phyloP scores from a whole-genome alignment of 768 basidiomycete genomes.

The Lepiota subincarnata region DNA sequence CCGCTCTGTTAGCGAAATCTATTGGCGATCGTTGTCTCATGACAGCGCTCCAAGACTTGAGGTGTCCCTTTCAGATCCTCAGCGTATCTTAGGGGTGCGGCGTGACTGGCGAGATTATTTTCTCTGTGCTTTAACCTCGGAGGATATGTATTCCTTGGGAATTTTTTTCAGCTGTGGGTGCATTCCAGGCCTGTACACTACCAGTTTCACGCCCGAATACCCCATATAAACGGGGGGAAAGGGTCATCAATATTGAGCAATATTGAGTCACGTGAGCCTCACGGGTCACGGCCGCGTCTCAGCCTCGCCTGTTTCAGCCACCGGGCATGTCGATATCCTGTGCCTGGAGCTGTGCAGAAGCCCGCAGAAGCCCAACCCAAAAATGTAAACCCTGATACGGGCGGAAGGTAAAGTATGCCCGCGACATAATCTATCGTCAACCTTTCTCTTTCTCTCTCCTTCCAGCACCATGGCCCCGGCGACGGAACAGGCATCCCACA shows the following conservation, averaged over 20 bases:
- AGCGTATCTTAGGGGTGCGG: too few species aligned
- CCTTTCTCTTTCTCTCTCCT: background rate
- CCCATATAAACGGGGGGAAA: background rate
- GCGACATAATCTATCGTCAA: background rate
- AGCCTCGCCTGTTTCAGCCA: constrained; percentile 3
- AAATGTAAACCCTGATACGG: background rate
- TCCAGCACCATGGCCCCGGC: constrained; percentile 1
- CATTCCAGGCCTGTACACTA: background rate
- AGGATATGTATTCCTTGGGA: too few species aligned
- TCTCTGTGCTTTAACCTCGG: too few species aligned
- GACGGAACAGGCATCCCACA: background rate
- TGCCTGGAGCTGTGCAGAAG: constrained; percentile 6
- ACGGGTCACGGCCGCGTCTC: background rate
- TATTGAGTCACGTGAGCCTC: background rate
- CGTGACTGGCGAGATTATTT: too few species aligned
- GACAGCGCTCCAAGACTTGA: too few species aligned
- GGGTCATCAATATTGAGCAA: background rate
- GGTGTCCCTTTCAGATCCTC: too few species aligned
- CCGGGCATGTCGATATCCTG: background rate
- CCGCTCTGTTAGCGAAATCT: too few species aligned
- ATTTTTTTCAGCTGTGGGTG: too few species aligned
- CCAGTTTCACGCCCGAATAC: background rate
- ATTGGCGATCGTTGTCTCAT: too few species aligned
- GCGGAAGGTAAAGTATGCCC: background rate
- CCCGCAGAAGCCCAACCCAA: background rate